Evolutionary conservation across 176 grass and related monocot species (phyloP), one percentile per base, ranked within the genome.

Genomic region (Panicum miliaceum): DNA sequence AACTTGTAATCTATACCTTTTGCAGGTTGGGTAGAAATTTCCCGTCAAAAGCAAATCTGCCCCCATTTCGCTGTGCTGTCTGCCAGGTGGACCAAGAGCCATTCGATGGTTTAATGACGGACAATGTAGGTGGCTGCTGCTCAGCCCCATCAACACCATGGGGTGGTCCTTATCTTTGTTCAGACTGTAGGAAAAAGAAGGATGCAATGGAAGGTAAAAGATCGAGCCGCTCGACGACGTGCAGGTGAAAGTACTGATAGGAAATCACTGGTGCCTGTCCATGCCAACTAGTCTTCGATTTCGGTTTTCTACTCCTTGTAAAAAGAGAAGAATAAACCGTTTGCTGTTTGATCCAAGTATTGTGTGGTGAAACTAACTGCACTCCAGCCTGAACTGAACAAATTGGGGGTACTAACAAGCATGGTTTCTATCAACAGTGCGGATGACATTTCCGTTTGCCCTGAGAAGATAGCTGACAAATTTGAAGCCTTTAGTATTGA

Each of bases 151-250:
- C 87, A 81, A 89, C 74, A 84, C 85, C 78, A 50, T 75, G 70
- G 87, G 65, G 67, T 3, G 84, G 93, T 66, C 96, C 96, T 85
- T 93, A 90, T 78, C 96, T 98, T 73, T 98, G 96, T 81, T 75
- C 76, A 0, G 89, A 89, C 40, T 98, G 96, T 94, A 91, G 81
- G 75, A 95, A 87, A 85, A 98, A 98, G 93, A 98, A 98, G 78
- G 96, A 98, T 78, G 93, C 93, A 38, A 98, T 96, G 93, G 96
- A 98, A 85, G 96, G 96, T 83, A 99, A 99, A 82, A 92, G 92
- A 71, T 90, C 86, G 48, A 86, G 52, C 36, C 79, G 54, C 27
- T 81, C 86, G 2, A 64, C 86, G 26, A 54, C 78, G 2, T 89
- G 89, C 64, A 91, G 83, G 73, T 89, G 86, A 94, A 88, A 56